Evolutionary conservation across 768 basidiomycete species (phyloP).

Genomic region (Pleurotus tuber-regium): DNA sequence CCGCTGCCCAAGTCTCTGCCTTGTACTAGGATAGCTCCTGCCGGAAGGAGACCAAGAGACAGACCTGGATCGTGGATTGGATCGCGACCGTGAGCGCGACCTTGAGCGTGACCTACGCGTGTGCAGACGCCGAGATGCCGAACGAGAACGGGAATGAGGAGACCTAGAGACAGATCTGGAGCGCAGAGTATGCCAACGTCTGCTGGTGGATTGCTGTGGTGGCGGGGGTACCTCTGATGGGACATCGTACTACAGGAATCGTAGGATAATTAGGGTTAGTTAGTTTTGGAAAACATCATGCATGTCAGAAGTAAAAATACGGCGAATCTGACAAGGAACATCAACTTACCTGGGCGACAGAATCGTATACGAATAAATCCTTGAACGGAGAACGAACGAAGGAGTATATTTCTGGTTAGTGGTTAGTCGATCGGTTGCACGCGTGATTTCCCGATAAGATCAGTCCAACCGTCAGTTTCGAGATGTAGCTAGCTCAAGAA

Average conservation of each 20-base stretch:
- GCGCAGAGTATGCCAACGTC: conserved; percentile 24
- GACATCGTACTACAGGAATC: conserved; percentile 64
- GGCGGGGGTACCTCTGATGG: conserved; percentile 39
- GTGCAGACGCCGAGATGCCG: conserved; percentile 17
- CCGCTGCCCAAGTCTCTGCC: no score
- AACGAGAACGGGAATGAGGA: conserved; percentile 24
- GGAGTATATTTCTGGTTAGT: conserved; percentile 74
- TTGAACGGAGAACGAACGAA: conserved; percentile 88
- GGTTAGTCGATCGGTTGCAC: no score
- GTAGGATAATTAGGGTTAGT: no score
- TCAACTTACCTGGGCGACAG: conserved; percentile 66
- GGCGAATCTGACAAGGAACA: not conserved
- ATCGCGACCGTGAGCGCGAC: conserved; percentile 15
- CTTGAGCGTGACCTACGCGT: conserved; percentile 2
- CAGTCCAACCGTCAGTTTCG: not conserved
- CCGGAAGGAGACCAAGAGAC: conserved; percentile 31
- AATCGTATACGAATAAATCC: conserved; percentile 81
- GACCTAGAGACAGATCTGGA: not conserved
- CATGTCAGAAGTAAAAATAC: not conserved
- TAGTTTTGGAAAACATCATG: not conserved
- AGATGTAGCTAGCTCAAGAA: not conserved
- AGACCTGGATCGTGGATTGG: conserved; percentile 27
- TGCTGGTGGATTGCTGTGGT: conserved; percentile 25
- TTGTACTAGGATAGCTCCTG: conserved; percentile 23
- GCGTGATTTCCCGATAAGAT: not conserved